A percentile compares a stretch with the other conserved stretches of the same genome.
Evolutionary conservation across 2,329 filamentous ascomycete genomes (phyloP).

Genomic region (Fusarium veterinarium): DNA sequence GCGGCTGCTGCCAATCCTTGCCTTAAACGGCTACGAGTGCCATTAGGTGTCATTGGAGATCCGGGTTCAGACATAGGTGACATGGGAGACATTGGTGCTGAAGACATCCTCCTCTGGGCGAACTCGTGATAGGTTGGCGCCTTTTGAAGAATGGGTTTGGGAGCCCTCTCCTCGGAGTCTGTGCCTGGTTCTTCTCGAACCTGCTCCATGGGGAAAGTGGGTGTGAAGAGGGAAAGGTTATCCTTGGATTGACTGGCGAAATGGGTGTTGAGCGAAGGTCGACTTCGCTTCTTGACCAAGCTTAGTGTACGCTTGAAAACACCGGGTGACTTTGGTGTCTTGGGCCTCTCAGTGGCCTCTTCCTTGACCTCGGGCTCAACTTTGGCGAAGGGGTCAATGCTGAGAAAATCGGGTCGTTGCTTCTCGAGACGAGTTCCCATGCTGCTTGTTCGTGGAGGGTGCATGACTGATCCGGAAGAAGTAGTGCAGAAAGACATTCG

Average conservation of each 20-base stretch:
- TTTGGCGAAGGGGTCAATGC: conserved; percentile 63
- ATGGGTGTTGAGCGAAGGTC: conserved; percentile 56
- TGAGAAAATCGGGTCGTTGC: conserved; percentile 61
- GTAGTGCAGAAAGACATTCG: conserved; percentile 50
- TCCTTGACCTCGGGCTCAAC: conserved; percentile 45
- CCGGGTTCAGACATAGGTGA: conserved; percentile 44
- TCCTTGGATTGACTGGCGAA: conserved; percentile 52
- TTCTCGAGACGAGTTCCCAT: conserved; percentile 53
- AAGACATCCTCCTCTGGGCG: conserved; percentile 54
- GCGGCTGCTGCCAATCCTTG: conserved; percentile 42
- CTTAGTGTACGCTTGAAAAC: conserved; percentile 66
- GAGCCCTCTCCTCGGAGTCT: conserved; percentile 39
- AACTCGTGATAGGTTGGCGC: conserved; percentile 62
- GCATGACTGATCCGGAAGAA: conserved; percentile 49
- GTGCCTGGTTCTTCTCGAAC: conserved; percentile 47
- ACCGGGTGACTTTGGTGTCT: conserved; percentile 55
- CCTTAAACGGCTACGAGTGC: conserved; percentile 41
- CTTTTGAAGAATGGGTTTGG: conserved; percentile 38
- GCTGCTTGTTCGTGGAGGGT: conserved; percentile 58
- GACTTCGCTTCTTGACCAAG: conserved; percentile 66
- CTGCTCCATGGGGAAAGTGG: conserved; percentile 50
- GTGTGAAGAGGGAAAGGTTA: conserved; percentile 43
- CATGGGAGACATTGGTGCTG: conserved; percentile 44
- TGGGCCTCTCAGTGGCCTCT: conserved; percentile 47
- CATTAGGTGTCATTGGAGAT: conserved; percentile 44